Conservation (phyloP, 768 basidiomycete genomes). For the Boletus vinaceobasis region DNA sequence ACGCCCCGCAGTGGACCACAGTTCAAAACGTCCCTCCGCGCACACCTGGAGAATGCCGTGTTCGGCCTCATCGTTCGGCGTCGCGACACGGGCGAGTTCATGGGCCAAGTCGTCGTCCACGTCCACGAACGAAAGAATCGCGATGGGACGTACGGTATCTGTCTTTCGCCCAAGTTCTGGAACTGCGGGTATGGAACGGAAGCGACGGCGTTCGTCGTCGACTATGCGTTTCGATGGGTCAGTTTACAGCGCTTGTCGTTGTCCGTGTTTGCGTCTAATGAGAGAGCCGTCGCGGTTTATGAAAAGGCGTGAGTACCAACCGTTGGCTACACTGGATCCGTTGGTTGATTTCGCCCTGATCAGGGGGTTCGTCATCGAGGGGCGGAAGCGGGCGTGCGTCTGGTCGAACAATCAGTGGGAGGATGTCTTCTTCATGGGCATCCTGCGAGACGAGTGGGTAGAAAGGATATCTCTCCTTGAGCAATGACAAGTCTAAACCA, state of each 20-base stretch:
- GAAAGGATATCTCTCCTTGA: conserved; percentile 17
- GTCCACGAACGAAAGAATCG: conserved; percentile 26
- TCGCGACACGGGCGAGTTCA: conserved; percentile 28
- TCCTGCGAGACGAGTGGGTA: conserved; percentile 41
- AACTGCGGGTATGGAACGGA: conserved; percentile 42
- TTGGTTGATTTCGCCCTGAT: background rate
- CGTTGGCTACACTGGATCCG: too few species aligned
- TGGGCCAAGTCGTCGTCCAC: conserved; percentile 32
- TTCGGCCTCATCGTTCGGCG: conserved; percentile 29
- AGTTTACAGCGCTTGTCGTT: conserved; percentile 41
- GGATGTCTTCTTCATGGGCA: conserved; percentile 38
- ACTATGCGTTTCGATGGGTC: conserved; percentile 39
- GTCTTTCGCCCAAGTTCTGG: conserved; percentile 33
- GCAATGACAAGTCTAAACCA: conserved; percentile 6
- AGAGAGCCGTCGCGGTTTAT: conserved; percentile 38
- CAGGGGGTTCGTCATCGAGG: conserved; percentile 43
- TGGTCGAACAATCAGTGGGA: conserved; percentile 38
- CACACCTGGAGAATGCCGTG: conserved; percentile 23
- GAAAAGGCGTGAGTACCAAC: conserved; percentile 37
- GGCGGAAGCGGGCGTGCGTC: conserved; percentile 33
- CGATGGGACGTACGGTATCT: conserved; percentile 33
- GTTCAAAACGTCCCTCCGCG: conserved; percentile 17
- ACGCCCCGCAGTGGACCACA: conserved; percentile 10
- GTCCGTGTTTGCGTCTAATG: conserved; percentile 37
- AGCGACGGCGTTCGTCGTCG: conserved; percentile 38